These are phyloP conservation scores for Aspergillus heteromorphus DNA, from an alignment of 495 filamentous ascomycete genomes.

Conservation along the genomic window DNA sequence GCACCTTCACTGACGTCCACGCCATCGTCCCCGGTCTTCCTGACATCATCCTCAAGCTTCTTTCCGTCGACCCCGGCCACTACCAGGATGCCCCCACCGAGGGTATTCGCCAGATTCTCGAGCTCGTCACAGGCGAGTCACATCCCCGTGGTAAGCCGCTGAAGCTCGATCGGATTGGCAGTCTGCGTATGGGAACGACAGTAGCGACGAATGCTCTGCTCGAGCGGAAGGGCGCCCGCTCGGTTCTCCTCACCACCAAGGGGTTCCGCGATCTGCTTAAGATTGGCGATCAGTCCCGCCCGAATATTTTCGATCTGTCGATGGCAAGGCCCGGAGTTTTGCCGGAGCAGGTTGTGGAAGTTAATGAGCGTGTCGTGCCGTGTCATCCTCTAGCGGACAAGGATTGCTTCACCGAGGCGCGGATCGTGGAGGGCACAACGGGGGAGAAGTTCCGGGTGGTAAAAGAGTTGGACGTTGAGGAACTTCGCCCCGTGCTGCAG, in stretches of 20 bases:
- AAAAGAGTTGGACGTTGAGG: constrained; percentile 31
- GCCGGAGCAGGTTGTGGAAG: constrained; percentile 60
- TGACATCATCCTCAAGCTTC: constrained; percentile 79
- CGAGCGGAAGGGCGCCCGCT: constrained; percentile 89
- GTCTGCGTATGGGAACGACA: constrained; percentile 85
- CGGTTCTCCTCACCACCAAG: constrained; percentile 84
- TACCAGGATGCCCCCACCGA: constrained; percentile 87
- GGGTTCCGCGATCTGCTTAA: constrained; percentile 90
- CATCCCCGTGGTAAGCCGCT: constrained; percentile 77
- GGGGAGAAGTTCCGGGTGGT: constrained; percentile 49
- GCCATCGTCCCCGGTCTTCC: constrained; percentile 51
- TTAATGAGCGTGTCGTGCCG: constrained; percentile 66
- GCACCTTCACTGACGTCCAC: constrained; percentile 62
- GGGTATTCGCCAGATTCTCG: constrained; percentile 85
- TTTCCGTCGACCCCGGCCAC: constrained; percentile 86
- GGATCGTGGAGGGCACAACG: constrained; percentile 29
- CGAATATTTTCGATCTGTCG: constrained; percentile 77
- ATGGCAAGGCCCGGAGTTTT: constrained; percentile 76
- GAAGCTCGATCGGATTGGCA: constrained; percentile 77
- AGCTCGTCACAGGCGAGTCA: constrained; percentile 67
- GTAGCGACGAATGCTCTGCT: constrained; percentile 89
- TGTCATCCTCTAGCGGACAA: constrained; percentile 50
- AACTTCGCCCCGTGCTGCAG: constrained; percentile 36
- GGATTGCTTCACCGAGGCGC: constrained; percentile 46
- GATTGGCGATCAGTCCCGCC: constrained; percentile 80